phyloP scores from a whole-genome alignment of 1,139 yeast species.

The Eremothecium cymbalariae region DNA sequence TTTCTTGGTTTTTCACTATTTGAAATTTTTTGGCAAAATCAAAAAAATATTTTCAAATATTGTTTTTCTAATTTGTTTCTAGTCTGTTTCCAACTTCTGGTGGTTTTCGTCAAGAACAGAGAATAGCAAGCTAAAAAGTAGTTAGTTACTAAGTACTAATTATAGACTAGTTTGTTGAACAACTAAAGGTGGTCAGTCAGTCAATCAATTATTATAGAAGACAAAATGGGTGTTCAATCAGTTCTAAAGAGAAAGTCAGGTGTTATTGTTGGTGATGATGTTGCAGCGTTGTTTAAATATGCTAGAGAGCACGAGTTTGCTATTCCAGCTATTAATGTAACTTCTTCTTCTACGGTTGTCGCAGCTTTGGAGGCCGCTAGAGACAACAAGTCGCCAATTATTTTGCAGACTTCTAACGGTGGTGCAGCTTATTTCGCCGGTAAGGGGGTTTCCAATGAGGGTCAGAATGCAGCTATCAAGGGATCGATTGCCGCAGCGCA shows the following conservation, averaged over 20 bases:
- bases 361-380: slow-evolving; percentile 98
- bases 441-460: slow-evolving; percentile 91
- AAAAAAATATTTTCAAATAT: no score
- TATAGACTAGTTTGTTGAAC: no score
- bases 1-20: no score
- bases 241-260: slow-evolving; percentile 88
- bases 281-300: slow-evolving; percentile 81
- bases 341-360: slow-evolving; percentile 94
- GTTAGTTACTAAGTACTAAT: no score
- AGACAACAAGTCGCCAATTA: slow-evolving; percentile 91
- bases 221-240: slow-evolving; percentile 47
- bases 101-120: no score
- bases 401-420: slow-evolving; percentile 96
- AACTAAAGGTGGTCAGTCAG: no score
- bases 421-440: slow-evolving; percentile 99
- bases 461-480: slow-evolving; percentile 88
- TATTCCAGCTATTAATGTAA: slow-evolving; percentile 96
- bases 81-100: no score
- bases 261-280: slow-evolving; percentile 98
- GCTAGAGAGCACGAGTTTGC: slow-evolving; percentile 93
- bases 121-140: no score
- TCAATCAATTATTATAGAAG: no score
- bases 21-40: no score
- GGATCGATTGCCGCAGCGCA: slow-evolving; percentile 98
- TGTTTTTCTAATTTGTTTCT: no score